These are phyloP conservation scores for Aspergillus japonicus DNA, from an alignment of 2,329 filamentous ascomycete genomes.

Conservation along the genomic window DNA sequence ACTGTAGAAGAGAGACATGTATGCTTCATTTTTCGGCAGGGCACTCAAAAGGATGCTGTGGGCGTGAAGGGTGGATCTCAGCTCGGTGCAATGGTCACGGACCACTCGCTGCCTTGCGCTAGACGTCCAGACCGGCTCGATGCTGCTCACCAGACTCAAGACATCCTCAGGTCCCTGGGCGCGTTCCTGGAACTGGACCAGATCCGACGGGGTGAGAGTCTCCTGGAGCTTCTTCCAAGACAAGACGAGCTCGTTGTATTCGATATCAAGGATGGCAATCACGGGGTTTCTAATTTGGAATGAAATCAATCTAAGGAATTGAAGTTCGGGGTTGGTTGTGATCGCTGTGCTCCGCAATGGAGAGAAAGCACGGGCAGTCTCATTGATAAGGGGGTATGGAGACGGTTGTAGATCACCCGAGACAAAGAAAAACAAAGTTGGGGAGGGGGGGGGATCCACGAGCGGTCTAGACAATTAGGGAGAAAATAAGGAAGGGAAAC, in stretches of 20 bases:
- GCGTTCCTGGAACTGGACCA: constrained; percentile 29
- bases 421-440: background rate
- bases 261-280: constrained; percentile 37
- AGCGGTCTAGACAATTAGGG: background rate
- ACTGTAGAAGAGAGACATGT: constrained; percentile 35
- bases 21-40: constrained; percentile 29
- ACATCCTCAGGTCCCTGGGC: constrained; percentile 32
- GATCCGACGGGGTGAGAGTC: constrained; percentile 28
- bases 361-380: constrained; percentile 1
- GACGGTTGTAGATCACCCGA: constrained; percentile 14
- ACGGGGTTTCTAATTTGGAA: constrained; percentile 24
- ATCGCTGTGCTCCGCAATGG: background rate
- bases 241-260: constrained; percentile 38
- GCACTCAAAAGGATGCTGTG: constrained; percentile 28
- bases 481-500: background rate
- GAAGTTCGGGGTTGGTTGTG: background rate
- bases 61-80: constrained; percentile 29
- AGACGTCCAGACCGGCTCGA: constrained; percentile 32
- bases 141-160: constrained; percentile 24
- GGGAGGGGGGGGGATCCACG: background rate
- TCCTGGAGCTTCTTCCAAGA: constrained; percentile 38
- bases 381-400: background rate
- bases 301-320: background rate
- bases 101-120: constrained; percentile 27
- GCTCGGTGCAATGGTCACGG: constrained; percentile 28